Evolutionary conservation across 169 alveolate species (phyloP).

Genomic region (Eimeria brunetti): DNA sequence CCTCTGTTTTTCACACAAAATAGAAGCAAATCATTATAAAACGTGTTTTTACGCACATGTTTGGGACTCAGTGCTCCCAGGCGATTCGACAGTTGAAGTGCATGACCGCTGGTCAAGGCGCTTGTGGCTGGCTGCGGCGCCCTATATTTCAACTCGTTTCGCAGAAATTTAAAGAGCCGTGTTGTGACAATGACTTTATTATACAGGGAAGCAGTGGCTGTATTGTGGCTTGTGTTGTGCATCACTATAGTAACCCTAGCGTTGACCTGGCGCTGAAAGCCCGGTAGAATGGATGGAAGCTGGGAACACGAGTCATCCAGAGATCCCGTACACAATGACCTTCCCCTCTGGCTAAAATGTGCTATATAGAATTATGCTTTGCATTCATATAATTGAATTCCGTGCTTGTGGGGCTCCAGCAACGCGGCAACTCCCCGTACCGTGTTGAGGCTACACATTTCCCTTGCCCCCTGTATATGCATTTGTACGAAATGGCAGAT

Average conservation of each 20-base stretch:
- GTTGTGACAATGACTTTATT: neutral
- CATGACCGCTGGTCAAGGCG: conserved; percentile 53
- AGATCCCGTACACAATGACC: neutral
- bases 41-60: neutral
- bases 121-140: conserved; percentile 13
- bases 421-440: neutral
- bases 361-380: neutral
- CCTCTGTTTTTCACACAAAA: neutral
- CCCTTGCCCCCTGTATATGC: neutral
- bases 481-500: neutral
- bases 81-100: neutral
- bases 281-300: neutral
- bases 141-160: neutral
- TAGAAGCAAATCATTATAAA: neutral
- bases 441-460: neutral
- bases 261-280: neutral
- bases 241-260: neutral
- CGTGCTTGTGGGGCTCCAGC: neutral
- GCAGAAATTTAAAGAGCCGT: neutral
- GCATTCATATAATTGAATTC: neutral
- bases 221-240: neutral
- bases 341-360: neutral
- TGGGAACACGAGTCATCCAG: neutral
- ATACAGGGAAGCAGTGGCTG: neutral
- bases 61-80: neutral